These are phyloP conservation scores for Kodamaea jinghongensis DNA, from an alignment of 805 yeast species.

Conservation along the genomic window DNA sequence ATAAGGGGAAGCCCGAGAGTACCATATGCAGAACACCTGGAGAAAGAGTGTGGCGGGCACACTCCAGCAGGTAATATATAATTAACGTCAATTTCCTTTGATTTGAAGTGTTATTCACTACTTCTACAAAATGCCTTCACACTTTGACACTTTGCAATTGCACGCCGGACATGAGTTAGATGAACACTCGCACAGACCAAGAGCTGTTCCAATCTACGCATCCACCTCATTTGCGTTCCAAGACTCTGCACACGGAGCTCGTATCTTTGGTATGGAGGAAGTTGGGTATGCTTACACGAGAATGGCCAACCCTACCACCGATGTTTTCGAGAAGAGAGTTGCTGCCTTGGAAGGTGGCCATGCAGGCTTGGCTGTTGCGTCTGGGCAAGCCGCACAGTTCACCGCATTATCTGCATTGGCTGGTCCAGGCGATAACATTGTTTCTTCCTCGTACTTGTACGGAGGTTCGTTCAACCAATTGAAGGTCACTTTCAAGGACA, in stretches of 20 bases:
- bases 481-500: conserved; percentile 78
- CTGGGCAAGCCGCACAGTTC: conserved; percentile 98
- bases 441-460: conserved; percentile 81
- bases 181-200: conserved; percentile 55
- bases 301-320: conserved; percentile 89
- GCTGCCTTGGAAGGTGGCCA: conserved; percentile 93
- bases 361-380: conserved; percentile 83
- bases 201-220: conserved; percentile 94
- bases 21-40: no score
- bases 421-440: conserved; percentile 83
- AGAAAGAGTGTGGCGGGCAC: conserved; percentile 1
- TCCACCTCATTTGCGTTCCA: conserved; percentile 86
- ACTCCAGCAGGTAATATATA: neutral
- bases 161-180: conserved; percentile 91
- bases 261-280: conserved; percentile 78
- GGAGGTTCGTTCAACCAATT: conserved; percentile 98
- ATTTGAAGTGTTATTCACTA: neutral
- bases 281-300: conserved; percentile 89
- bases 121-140: conserved; percentile 47
- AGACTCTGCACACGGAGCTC: conserved; percentile 89
- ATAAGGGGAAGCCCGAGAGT: no score
- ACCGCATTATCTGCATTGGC: conserved; percentile 81
- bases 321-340: conserved; percentile 85
- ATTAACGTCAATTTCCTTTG: neutral
- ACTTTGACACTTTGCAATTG: conserved; percentile 86